Evolutionary conservation across 805 yeast species (phyloP), one percentile per base, ranked within the genome.

Genomic region (Schwanniomyces occidentalis): DNA sequence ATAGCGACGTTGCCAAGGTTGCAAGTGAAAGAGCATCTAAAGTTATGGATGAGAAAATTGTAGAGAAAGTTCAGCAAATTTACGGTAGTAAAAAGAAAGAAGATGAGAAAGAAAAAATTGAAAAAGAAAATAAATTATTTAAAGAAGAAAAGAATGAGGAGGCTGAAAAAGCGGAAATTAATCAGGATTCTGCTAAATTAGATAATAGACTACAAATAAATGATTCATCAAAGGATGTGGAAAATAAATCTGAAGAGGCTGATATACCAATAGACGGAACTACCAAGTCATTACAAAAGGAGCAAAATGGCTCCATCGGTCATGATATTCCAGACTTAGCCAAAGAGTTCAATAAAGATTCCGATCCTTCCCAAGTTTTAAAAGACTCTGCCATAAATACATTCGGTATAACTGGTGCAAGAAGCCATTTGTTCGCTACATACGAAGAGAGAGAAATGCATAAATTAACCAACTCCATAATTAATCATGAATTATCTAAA

Each of bases 1-100:
- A 91, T 51, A 84, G 91, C 8, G 83, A 82, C 25, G 85, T 85
- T 15, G 96, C 91, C 0, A 78, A 80, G 37, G 88, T 90, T 8
- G 95, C 95, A 21, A 82, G 95, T 6, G 62, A 53, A 19, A 65
- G 80, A 31, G 89, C 88, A 0, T 71, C 80, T 5, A 65, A 65
- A 33, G 67, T 65, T 1, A 61, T 73, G 46, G 77, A 75, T 45
- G 70, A 66, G 30, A 60, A 64, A 44, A 46, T 74, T 2, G 42
- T 52, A 16, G 64, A 61, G 24, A 68, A 69, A 35, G 49, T 75
- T 30, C 61, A 61, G 27, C 44, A 56, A 18, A 58, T 54, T 2
- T 65, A 52, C 46, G 56, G 56, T 8, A 25, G 38, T 30, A 23
- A 36, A 28, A 25, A 31, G 4, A 31, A 30, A 16, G 35, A 42